Base-by-base conservation (phyloP, 2,329 filamentous ascomycete species). In the Dactylonectria estremocensis region DNA sequence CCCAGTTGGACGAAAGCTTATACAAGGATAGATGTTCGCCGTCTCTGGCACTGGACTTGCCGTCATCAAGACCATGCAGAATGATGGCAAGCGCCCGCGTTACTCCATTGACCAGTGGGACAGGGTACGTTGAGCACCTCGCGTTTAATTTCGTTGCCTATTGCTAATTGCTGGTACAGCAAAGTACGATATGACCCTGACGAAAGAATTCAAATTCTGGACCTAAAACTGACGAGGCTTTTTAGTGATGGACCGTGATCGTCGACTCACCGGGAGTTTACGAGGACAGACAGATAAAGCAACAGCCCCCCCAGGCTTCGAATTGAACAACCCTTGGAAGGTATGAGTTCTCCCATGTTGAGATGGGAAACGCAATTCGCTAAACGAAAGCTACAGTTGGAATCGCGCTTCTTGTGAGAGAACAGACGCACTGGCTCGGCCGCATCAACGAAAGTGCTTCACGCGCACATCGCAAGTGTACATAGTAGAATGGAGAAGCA, bases 191-290 rank as follows among this genome's bases (percentile, higher is more conserved):
- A 20, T 16, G 18, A 9, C n/a, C 28, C 14, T 52, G 4, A 46
- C 31, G n/a, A 5, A 13, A 14, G 33, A 8, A 49, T 31, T 11
- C 35, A 13, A 63, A 20, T 7, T 10, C 20, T 45, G 64, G 68
- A 66, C 67, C 62, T 48, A 63, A 20, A 7, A 24, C 64, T 24
- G 11, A 64, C 35, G 22, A 28, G 40, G n/a, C 37, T 40, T 68
- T 68, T 31, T 61, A 91, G 89, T 91, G 89, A 91, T 91, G 89
- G 85, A 89, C 63, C 88, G 89, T 74, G 89, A 91, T 74, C 83
- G 85, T 68, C 85, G 89, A 77, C 83, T 91, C 69, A 91, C 89
- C 8, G 89, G 89, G 52, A 83, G 80, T 53, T 73, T 89, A 69
- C 84, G 89, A 78, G 89, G 89, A 43, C 89, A 91, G 76, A 85